These are phyloP conservation scores for Trypanosoma conorhini DNA, from an alignment of 208 protist genomes.

Conservation along the genomic window DNA sequence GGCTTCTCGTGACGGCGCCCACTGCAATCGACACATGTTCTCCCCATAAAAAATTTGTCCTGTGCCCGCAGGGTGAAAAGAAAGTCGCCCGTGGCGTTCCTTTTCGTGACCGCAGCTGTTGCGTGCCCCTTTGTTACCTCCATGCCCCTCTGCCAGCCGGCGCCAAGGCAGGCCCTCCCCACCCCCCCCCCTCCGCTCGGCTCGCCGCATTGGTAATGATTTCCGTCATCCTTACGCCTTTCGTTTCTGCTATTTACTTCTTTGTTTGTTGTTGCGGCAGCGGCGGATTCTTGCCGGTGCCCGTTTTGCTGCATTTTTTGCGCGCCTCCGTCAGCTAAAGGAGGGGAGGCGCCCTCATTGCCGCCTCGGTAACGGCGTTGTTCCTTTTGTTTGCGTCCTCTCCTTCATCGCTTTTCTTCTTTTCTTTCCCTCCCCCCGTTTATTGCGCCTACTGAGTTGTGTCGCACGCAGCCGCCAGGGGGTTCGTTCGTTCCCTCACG, in stretches of 20 bases:
- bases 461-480: background rate
- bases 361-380: background rate
- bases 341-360: background rate
- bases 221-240: background rate
- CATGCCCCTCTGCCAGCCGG: background rate
- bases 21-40: too few species aligned
- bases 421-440: conserved; percentile 11
- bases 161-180: too few species aligned
- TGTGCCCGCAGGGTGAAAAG: background rate
- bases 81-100: background rate
- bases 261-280: background rate
- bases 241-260: background rate
- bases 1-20: too few species aligned
- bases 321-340: background rate
- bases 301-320: too few species aligned
- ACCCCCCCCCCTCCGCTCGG: too few species aligned
- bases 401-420: background rate
- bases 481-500: background rate
- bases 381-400: background rate
- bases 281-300: background rate
- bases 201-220: too few species aligned
- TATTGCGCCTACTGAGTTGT: background rate
- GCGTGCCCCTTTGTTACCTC: background rate
- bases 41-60: background rate
- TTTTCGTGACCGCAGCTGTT: background rate